Base-by-base conservation (phyloP, 2,329 filamentous ascomycete genomes). In the Ophiostoma ips region DNA sequence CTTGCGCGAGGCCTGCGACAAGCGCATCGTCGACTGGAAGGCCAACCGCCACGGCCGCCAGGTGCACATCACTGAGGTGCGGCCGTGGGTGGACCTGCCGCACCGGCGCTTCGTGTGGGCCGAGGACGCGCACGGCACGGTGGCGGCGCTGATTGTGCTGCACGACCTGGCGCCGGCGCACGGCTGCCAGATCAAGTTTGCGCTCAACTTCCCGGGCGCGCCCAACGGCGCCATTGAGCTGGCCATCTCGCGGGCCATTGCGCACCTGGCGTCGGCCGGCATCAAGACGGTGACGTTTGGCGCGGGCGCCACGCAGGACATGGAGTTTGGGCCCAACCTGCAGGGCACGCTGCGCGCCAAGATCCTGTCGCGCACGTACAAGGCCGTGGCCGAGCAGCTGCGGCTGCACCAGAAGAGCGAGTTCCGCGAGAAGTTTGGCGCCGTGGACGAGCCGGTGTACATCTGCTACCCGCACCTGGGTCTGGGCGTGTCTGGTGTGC, bases 111-210 rank as follows among this genome's bases (percentile, higher is more conserved):
- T 94, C 70, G 86, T 89, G 61, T 84, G 87, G 59, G 84, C 87
- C 10, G 75, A 82, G 56, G 84, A 84, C 56, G 73, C 77, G 60
- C 76, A 85, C 15, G 84, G 84, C 55, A 77, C 75, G 53, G 78
- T 95, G 51, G 75, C 75, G 38, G 83, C 84, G 33, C 76, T 95
- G 52, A 83, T 90, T n/a, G 81, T 90, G 9, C 71, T 95, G 59
- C 84, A 85, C 49, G 84, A 87, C 64, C 77, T 95, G 28, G 78
- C 84, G 3, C 86, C 87, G 2, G 72, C 77, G 34, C 79, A 94
- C 62, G 89, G 89, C 50, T 94, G 87, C 79, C 89, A 95, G 69
- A 83, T 95, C 62, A 95, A 95, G 70, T 95, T 92, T 71, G 85
- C 84, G n/a, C 79, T 95, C 50, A 87, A 95, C 66, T 95, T 95